These are phyloP conservation scores for Cryptococcus maquisensis DNA, from an alignment of 1,284 basidiomycete species.

Conservation along the genomic window DNA sequence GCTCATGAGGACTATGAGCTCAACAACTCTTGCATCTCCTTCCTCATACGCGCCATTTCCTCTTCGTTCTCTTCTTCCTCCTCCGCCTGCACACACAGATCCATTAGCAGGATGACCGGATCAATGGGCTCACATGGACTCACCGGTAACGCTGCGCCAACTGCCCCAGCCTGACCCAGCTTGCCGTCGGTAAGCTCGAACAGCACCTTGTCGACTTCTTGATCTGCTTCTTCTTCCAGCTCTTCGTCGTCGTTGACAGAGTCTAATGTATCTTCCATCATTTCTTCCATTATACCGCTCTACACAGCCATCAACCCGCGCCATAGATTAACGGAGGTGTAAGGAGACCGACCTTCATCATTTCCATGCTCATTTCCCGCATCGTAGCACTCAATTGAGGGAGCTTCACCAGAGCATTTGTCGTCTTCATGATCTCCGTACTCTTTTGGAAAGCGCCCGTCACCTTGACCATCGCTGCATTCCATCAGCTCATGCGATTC, in stretches of 20 bases:
- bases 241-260: constrained; percentile 84
- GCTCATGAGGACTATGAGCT: constrained; percentile 54
- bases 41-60: constrained; percentile 80
- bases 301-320: constrained; percentile 37
- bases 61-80: constrained; percentile 77
- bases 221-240: constrained; percentile 93
- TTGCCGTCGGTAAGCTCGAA: constrained; percentile 96
- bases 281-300: constrained; percentile 91
- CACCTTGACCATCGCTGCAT: constrained; percentile 90
- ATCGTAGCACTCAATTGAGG: constrained; percentile 89
- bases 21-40: constrained; percentile 76
- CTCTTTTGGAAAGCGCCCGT: constrained; percentile 95
- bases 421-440: constrained; percentile 98
- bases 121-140: constrained; percentile 48
- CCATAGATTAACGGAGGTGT: background rate
- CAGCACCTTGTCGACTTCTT: constrained; percentile 93
- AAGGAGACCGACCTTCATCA: constrained; percentile 74
- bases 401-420: constrained; percentile 83
- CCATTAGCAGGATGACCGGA: background rate
- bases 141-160: constrained; percentile 73
- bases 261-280: constrained; percentile 81
- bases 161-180: constrained; percentile 73
- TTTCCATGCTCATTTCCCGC: constrained; percentile 98
- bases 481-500: background rate
- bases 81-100: constrained; percentile 34